Evolutionary conservation across 2,329 filamentous ascomycete species (phyloP).

Genomic region (Elsinoe perseae): DNA sequence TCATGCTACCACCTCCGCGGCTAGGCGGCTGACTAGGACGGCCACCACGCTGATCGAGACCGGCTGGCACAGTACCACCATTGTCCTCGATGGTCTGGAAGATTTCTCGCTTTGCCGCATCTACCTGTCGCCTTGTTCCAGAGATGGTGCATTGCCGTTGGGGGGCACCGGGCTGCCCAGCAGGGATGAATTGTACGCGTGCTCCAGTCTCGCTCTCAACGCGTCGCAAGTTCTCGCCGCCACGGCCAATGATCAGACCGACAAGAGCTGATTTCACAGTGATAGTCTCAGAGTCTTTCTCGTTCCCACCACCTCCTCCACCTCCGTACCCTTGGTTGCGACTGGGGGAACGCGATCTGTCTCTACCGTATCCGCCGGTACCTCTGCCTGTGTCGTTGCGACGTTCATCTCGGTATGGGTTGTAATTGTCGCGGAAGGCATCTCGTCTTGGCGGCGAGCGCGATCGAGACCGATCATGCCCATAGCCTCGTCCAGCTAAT

Average conservation of each 20-base stretch:
- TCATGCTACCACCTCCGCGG: constrained; percentile 12
- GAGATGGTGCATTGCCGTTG: constrained; percentile 81
- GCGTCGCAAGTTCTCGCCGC: constrained; percentile 78
- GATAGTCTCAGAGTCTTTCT: constrained; percentile 72
- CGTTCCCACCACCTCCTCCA: constrained; percentile 42
- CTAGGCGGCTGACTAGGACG: constrained; percentile 21
- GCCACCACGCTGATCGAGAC: constrained; percentile 13
- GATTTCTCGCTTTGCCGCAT: constrained; percentile 74
- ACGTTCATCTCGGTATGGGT: constrained; percentile 79
- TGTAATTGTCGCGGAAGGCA: constrained; percentile 65
- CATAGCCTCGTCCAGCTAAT: constrained; percentile 51
- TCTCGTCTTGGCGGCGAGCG: constrained; percentile 63
- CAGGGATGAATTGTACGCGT: constrained; percentile 79
- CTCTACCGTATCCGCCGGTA: constrained; percentile 51
- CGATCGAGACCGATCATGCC: constrained; percentile 57
- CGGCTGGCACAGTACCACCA: constrained; percentile 44
- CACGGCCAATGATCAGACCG: constrained; percentile 81
- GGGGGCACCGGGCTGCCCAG: constrained; percentile 61
- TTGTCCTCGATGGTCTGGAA: constrained; percentile 84
- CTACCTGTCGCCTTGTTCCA: constrained; percentile 62
- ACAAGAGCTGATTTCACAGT: constrained; percentile 81
- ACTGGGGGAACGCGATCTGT: constrained; percentile 65
- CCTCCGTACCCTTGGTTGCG: constrained; percentile 28
- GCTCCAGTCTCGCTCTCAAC: constrained; percentile 78
- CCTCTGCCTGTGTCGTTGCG: constrained; percentile 56